Conservation (phyloP, 768 basidiomycete genomes). For the Termitomyces sp. region DNA sequence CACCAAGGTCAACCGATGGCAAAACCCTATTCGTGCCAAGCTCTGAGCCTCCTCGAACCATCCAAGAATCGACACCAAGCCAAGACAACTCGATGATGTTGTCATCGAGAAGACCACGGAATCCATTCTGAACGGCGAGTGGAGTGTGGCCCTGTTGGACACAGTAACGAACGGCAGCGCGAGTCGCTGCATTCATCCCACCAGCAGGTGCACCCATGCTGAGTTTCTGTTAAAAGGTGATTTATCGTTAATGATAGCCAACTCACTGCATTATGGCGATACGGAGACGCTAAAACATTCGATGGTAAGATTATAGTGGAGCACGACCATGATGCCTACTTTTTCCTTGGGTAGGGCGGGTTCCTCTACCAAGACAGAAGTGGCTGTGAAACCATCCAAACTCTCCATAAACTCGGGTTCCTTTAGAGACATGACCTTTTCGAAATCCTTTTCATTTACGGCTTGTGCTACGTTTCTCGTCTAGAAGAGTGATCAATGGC, state of each 20-base stretch:
- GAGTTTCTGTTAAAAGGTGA: neutral
- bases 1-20: slow-evolving; percentile 83
- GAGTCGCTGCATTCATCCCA: slow-evolving; percentile 98
- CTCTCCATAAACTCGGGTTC: slow-evolving; percentile 90
- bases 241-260: neutral
- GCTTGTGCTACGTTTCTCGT: slow-evolving; percentile 83
- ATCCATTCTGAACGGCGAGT: slow-evolving; percentile 93
- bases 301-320: slow-evolving; percentile 3
- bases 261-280: slow-evolving; percentile 82
- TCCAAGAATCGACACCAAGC: slow-evolving; percentile 97
- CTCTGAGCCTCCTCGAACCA: slow-evolving; percentile 93
- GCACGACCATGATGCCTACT: slow-evolving; percentile 23
- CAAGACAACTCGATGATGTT: slow-evolving; percentile 82
- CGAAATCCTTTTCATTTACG: slow-evolving; percentile 78
- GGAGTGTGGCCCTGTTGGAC: slow-evolving; percentile 87
- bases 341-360: slow-evolving; percentile 44
- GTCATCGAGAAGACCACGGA: slow-evolving; percentile 90
- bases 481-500: slow-evolving; percentile 28
- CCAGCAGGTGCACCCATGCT: slow-evolving; percentile 97
- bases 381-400: slow-evolving; percentile 77
- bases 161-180: slow-evolving; percentile 91
- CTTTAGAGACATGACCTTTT: slow-evolving; percentile 78
- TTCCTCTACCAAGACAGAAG: slow-evolving; percentile 54
- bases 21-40: slow-evolving; percentile 92
- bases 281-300: slow-evolving; percentile 54